These are phyloP conservation scores for Wickerhamomyces bovis DNA, from an alignment of 805 yeast genomes.

Conservation along the genomic window DNA sequence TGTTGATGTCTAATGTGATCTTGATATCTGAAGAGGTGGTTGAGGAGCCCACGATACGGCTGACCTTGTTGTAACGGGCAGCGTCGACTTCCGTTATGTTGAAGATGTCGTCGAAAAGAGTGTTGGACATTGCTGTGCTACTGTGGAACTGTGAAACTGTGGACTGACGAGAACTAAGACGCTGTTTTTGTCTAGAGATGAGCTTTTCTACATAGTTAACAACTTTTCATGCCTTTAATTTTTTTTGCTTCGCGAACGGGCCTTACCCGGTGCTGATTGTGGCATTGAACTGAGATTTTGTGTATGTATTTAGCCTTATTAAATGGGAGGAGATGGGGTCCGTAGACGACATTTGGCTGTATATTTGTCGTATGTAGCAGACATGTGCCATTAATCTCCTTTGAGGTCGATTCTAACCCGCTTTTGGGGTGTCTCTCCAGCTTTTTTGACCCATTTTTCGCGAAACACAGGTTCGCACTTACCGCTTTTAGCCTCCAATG, in stretches of 20 bases:
- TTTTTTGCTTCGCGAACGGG: background rate
- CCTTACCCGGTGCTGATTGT: background rate
- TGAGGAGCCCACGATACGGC: conserved; percentile 83
- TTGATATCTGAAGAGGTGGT: conserved; percentile 75
- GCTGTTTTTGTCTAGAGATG: background rate
- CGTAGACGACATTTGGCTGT: too few relatives aligned
- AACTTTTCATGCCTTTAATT: background rate
- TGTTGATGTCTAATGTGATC: conserved; percentile 82
- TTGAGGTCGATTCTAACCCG: too few relatives aligned
- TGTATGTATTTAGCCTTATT: too few relatives aligned
- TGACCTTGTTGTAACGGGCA: conserved; percentile 87
- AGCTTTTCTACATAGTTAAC: background rate
- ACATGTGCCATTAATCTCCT: too few relatives aligned
- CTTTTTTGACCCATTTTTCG: background rate
- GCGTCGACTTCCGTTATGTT: conserved; percentile 76
- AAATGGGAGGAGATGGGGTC: too few relatives aligned
- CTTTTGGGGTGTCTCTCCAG: background rate
- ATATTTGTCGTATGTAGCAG: too few relatives aligned
- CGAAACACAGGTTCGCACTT: background rate
- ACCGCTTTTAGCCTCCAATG: background rate
- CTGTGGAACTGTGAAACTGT: background rate
- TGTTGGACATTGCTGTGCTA: conserved; percentile 45
- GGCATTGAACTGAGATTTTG: background rate
- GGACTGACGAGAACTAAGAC: too few relatives aligned
- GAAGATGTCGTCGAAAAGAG: conserved; percentile 91